Conservation (phyloP, 2,329 filamentous ascomycete species). For the Apiospora kogelbergensis region DNA sequence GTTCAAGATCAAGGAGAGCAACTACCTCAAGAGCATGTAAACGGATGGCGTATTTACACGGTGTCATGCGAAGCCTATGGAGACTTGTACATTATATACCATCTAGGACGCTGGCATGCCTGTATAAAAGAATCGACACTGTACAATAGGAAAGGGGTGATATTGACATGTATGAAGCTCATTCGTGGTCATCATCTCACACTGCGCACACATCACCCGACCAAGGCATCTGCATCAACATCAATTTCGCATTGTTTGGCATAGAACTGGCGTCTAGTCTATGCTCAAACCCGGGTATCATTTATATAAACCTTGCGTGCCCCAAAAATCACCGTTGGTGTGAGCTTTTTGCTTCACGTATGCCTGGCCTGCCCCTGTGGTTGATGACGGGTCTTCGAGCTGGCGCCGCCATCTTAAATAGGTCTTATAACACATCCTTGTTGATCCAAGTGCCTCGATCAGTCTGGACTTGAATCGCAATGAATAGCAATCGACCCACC, state of each 20-base stretch:
- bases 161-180: background rate
- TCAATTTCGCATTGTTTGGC: background rate
- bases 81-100: background rate
- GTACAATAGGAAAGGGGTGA: background rate
- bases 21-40: constrained; percentile 82
- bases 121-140: background rate
- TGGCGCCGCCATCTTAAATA: background rate
- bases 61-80: background rate
- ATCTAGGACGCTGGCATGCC: background rate
- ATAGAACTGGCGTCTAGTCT: background rate
- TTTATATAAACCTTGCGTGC: constrained; percentile 7
- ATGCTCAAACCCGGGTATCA: constrained; percentile 7
- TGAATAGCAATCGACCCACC: background rate
- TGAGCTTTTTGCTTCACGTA: background rate
- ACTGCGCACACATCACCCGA: background rate
- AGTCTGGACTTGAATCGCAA: background rate
- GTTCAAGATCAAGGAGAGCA: constrained; percentile 77
- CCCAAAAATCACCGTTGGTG: background rate
- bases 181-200: background rate
- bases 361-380: background rate
- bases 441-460: background rate
- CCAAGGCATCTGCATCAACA: background rate
- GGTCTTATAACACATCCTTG: background rate
- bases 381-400: background rate
- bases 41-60: background rate